Evolutionary conservation across 441 rosid species (phyloP), one percentile per base, ranked within the genome.

Genomic region (Daphne laureola): DNA sequence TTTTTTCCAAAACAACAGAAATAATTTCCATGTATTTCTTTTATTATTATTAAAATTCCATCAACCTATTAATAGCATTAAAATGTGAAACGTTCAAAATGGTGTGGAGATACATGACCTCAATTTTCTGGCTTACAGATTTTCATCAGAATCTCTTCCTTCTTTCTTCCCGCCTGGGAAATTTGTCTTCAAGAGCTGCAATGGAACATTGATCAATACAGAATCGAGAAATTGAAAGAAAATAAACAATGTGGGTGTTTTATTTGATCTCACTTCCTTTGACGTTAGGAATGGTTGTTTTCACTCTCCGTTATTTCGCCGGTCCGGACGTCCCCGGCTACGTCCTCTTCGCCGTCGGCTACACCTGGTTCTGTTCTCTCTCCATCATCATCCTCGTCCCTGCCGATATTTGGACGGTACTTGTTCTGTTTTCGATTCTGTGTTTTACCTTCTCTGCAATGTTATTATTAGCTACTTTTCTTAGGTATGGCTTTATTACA

Each of bases 351-450:
- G 78, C 95, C 69, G 91, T 86, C 49, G 95, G 83, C 17, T 86
- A 86, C 80, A 70, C 91, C 58, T 83, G 95, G 91, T 81, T 83
- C 61, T 86, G 91, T 65, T 81, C 91, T 57, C 78, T 83, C 61
- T 76, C 95, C 54, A 67, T 86, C 68, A 83, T 86, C 72, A 76
- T 79, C 63, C 91, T 86, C 61, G 95, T 86, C 54, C 95, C 95
- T 42, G 84, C 95, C 48, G 91, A 86, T 59, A 83, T 86, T 58
- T 83, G 87, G 80, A 64, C 78, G 83, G 95, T 86, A 58, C 36
- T 42, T 14, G 51, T 35, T 36, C 26, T 18, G 15, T 26, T 8
- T 48, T 9, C 17, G 5, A 14, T 25, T 57, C 21, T 40, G 31
- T 14, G 38, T 58, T 31, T 31, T 41, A 12, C 4, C 26, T 18